phyloP scores from a whole-genome alignment of 78 protist genomes.

The Dictyostelium citrinum region DNA sequence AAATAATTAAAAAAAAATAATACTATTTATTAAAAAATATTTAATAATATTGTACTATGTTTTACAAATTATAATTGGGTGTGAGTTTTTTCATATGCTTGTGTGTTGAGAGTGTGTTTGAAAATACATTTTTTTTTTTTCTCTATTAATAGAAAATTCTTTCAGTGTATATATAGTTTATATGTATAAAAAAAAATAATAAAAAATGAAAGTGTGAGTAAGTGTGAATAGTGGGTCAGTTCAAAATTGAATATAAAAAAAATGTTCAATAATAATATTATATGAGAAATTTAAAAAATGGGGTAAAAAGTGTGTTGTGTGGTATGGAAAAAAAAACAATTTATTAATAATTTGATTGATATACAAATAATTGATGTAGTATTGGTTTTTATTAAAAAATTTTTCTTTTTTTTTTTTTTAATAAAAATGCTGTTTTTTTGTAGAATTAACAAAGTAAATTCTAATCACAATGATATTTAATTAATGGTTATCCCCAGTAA shows the following conservation, averaged over 20 bases:
- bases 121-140: background rate
- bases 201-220: background rate
- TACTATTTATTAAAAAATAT: background rate
- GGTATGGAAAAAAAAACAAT: background rate
- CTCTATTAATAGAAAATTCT: background rate
- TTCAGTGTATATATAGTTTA: background rate
- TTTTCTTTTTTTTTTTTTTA: background rate
- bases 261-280: background rate
- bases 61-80: background rate
- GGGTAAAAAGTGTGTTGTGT: background rate
- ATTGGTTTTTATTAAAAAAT: background rate
- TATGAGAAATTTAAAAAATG: background rate
- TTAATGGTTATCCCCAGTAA: background rate
- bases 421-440: background rate
- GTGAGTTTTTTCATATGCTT: background rate
- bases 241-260: background rate
- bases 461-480: background rate
- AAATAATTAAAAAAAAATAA: background rate
- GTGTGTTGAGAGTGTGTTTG: background rate
- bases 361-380: background rate
- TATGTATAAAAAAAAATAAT: background rate
- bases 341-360: background rate
- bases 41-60: background rate
- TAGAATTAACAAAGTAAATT: background rate
- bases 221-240: background rate